These are phyloP conservation scores for Amanita molliuscula DNA, from an alignment of 768 basidiomycete genomes.

Conservation along the genomic window DNA sequence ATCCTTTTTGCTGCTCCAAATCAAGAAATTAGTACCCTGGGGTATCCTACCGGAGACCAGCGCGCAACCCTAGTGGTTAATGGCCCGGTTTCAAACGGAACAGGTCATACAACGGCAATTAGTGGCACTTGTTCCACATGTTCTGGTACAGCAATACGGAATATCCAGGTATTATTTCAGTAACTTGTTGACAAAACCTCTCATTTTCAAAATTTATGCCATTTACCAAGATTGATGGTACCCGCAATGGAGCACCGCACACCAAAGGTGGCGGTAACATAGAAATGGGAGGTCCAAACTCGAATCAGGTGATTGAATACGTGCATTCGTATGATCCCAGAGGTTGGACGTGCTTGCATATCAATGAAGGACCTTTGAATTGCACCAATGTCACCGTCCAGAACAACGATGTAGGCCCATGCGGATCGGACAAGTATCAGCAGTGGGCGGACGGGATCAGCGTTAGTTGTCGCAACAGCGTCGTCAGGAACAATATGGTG, in stretches of 20 bases:
- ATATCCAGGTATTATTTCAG: slow-evolving; percentile 47
- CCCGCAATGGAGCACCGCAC: slow-evolving; percentile 42
- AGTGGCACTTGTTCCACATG: slow-evolving; percentile 56
- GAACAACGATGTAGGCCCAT: slow-evolving; percentile 79
- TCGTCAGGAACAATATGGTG: slow-evolving; percentile 60
- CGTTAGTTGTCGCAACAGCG: slow-evolving; percentile 51
- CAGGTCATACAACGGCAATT: slow-evolving; percentile 65
- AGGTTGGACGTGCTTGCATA: slow-evolving; percentile 76
- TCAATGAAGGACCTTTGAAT: slow-evolving; percentile 54
- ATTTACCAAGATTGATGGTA: slow-evolving; percentile 56
- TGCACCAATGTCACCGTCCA: slow-evolving; percentile 60
- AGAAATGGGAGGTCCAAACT: slow-evolving; percentile 73
- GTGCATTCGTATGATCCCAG: slow-evolving; percentile 71
- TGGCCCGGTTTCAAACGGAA: slow-evolving; percentile 51
- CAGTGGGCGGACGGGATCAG: slow-evolving; percentile 83
- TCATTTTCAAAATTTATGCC: neutral
- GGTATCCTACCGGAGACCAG: slow-evolving; percentile 57
- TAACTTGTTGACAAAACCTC: neutral
- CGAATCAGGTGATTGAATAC: slow-evolving; percentile 65
- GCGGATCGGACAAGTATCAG: slow-evolving; percentile 51
- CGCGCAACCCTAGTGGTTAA: slow-evolving; percentile 63
- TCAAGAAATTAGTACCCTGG: slow-evolving; percentile 76
- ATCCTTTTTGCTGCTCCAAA: slow-evolving; percentile 54
- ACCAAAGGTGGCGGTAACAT: slow-evolving; percentile 65
- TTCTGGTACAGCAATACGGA: slow-evolving; percentile 49